Evolutionary conservation across 2,329 filamentous ascomycete genomes (phyloP).

Genomic region (Lasiodiplodia theobromae): DNA sequence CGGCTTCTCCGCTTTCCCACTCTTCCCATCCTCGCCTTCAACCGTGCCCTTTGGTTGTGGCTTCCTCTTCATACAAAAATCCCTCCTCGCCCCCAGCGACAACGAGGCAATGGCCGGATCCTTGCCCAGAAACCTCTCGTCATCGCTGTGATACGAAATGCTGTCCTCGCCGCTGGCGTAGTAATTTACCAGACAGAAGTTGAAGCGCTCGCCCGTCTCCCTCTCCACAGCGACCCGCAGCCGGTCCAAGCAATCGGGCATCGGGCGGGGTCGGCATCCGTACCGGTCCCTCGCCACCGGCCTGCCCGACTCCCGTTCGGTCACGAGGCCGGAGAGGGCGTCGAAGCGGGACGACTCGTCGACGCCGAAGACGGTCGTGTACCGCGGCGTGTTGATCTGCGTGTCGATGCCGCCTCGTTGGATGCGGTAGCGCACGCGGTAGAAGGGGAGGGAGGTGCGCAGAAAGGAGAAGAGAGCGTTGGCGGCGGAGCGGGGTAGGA

Average conservation of each 20-base stretch:
- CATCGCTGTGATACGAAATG: constrained; percentile 81
- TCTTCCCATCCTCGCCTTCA: constrained; percentile 34
- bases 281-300: constrained; percentile 57
- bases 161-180: constrained; percentile 79
- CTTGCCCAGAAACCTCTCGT: constrained; percentile 76
- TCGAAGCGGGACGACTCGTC: constrained; percentile 70
- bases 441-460: constrained; percentile 75
- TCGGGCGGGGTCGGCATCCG: constrained; percentile 69
- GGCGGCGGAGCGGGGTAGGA: constrained; percentile 65
- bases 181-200: constrained; percentile 84
- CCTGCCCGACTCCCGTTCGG: constrained; percentile 54
- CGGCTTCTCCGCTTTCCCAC: constrained; percentile 39
- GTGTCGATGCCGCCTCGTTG: constrained; percentile 70
- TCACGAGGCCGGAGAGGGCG: constrained; percentile 33
- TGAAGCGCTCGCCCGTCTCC: constrained; percentile 72
- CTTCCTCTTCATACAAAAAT: constrained; percentile 84
- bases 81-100: constrained; percentile 73
- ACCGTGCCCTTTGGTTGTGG: constrained; percentile 48
- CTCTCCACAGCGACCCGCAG: constrained; percentile 70
- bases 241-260: constrained; percentile 72
- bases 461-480: constrained; percentile 73
- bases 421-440: constrained; percentile 76
- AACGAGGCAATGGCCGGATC: constrained; percentile 78
- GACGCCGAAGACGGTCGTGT: constrained; percentile 66
- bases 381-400: constrained; percentile 68